Percentiles rank a stretch among this genome's conserved stretches.
These are phyloP conservation scores for Mycothermus thermophilus DNA, from an alignment of 495 filamentous ascomycete genomes.

Conservation along the genomic window DNA sequence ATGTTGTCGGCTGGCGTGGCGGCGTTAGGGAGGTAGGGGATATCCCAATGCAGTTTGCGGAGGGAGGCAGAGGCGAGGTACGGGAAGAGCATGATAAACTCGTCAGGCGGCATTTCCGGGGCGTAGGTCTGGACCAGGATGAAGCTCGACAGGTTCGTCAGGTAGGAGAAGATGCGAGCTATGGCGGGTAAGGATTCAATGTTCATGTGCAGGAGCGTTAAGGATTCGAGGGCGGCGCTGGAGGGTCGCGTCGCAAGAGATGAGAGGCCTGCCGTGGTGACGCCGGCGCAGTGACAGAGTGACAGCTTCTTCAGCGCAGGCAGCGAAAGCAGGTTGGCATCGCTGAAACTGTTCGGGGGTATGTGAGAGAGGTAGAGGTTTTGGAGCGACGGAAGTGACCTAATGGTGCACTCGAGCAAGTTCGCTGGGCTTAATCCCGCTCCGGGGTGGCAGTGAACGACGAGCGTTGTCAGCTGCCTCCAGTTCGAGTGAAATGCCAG, in stretches of 20 bases:
- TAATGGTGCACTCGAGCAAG: slow-evolving; percentile 52
- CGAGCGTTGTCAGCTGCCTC: slow-evolving; percentile 56
- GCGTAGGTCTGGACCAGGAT: slow-evolving; percentile 53
- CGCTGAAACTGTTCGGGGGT: slow-evolving; percentile 56
- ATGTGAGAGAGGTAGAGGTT: slow-evolving; percentile 66
- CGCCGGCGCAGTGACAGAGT: slow-evolving; percentile 59
- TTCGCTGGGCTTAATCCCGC: slow-evolving; percentile 51
- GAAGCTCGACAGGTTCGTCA: slow-evolving; percentile 49
- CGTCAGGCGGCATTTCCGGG: slow-evolving; percentile 44
- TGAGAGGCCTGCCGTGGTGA: slow-evolving; percentile 64
- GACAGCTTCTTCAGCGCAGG: slow-evolving; percentile 61
- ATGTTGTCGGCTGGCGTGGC: slow-evolving; percentile 48
- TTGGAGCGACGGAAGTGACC: slow-evolving; percentile 51
- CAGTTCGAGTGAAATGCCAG: slow-evolving; percentile 57
- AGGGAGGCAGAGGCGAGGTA: slow-evolving; percentile 56
- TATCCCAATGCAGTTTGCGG: slow-evolving; percentile 69
- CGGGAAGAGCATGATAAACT: slow-evolving; percentile 49
- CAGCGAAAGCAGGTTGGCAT: slow-evolving; percentile 51
- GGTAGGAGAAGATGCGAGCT: slow-evolving; percentile 58
- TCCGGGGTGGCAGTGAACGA: slow-evolving; percentile 52
- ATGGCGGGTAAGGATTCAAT: slow-evolving; percentile 53
- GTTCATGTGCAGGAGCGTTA: slow-evolving; percentile 53
- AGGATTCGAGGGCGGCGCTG: slow-evolving; percentile 40
- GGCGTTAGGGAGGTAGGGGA: slow-evolving; percentile 35
- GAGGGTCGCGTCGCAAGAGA: slow-evolving; percentile 49